Conservation (phyloP, 2,329 filamentous ascomycete genomes). For the Myriosclerotinia curreyana region DNA sequence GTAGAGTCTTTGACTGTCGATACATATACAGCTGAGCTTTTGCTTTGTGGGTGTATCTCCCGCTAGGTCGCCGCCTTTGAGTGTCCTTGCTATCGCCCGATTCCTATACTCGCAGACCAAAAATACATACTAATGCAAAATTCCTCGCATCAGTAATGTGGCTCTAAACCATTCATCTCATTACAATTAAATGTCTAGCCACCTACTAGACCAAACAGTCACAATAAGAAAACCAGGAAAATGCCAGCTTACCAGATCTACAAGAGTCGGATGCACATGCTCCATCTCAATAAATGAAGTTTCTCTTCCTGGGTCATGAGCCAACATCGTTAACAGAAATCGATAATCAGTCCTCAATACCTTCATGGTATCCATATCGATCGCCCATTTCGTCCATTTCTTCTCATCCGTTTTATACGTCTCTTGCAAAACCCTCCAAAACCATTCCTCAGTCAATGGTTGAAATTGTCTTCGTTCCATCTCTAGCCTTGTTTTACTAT, state of each 20-base stretch:
- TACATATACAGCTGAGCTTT: conserved; percentile 1
- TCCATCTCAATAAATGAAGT: background rate
- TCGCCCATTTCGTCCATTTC: background rate
- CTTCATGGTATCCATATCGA: conserved; percentile 10
- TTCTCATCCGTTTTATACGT: conserved; percentile 3
- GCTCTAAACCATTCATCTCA: background rate
- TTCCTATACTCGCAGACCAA: conserved; percentile 12
- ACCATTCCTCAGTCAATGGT: background rate
- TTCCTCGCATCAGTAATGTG: background rate
- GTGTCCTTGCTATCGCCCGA: conserved; percentile 6
- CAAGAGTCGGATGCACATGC: background rate
- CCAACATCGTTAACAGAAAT: background rate
- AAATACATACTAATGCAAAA: background rate
- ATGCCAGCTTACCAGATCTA: conserved; percentile 1
- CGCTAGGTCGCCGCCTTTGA: conserved; percentile 5
- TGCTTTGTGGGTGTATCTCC: background rate
- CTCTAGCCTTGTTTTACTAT: background rate
- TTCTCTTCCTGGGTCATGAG: rapidly evolving
- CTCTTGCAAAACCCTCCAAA: background rate
- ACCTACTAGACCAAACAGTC: background rate
- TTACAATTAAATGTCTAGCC: background rate
- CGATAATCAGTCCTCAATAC: background rate
- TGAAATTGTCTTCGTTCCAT: conserved; percentile 12
- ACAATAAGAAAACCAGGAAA: background rate
- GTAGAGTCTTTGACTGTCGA: conserved; percentile 5